These are phyloP conservation scores for Penicillium sp. DNA, from an alignment of 2,329 filamentous ascomycete species.

Conservation along the genomic window DNA sequence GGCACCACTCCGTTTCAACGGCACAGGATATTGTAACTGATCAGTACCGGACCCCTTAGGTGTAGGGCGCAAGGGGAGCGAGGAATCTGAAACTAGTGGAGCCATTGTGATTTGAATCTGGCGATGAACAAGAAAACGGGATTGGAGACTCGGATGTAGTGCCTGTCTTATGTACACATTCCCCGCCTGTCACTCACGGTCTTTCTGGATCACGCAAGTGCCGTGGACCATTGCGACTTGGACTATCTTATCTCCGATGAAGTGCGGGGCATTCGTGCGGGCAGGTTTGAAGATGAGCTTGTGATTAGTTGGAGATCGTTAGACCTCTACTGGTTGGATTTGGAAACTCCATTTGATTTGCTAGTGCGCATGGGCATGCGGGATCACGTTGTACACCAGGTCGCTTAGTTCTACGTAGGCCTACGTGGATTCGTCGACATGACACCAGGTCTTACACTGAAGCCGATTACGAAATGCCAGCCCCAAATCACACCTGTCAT, in stretches of 20 bases:
- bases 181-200: neutral
- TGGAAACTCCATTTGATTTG: neutral
- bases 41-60: neutral
- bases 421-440: neutral
- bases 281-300: neutral
- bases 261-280: neutral
- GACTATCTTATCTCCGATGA: neutral
- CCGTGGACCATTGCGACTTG: neutral
- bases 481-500: neutral
- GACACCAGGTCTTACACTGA: neutral
- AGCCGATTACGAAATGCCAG: neutral
- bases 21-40: slow-evolving; percentile 14
- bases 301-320: neutral
- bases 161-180: neutral
- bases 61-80: slow-evolving; percentile 10
- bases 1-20: slow-evolving; percentile 34
- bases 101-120: slow-evolving; percentile 2
- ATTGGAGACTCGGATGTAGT: neutral
- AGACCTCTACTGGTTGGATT: neutral
- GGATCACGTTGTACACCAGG: neutral
- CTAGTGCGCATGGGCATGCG: neutral
- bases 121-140: neutral
- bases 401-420: neutral
- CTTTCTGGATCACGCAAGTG: neutral
- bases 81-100: slow-evolving; percentile 3